phyloP scores from a whole-genome alignment of 371 early-diverging fungal genomes.

The Lichtheimia ornata region DNA sequence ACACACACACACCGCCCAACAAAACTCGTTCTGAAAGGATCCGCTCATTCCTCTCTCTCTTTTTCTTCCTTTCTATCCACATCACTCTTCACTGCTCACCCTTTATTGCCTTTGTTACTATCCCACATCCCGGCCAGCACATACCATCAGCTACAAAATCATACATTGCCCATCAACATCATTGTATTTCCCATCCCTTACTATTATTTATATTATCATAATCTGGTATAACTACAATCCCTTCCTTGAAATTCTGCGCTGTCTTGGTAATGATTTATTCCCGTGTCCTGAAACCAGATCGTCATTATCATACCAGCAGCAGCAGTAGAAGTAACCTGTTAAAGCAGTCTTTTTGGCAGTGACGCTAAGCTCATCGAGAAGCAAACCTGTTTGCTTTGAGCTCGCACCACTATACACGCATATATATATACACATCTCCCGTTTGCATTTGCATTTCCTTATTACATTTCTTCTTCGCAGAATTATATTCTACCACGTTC shows the following conservation, averaged over 20 bases:
- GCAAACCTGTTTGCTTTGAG: constrained; percentile 6
- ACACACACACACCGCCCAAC: constrained; percentile 3
- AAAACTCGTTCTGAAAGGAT: neutral
- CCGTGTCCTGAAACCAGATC: constrained; percentile 4
- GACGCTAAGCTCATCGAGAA: constrained; percentile 12
- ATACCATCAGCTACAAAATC: neutral
- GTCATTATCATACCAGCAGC: constrained; percentile 13
- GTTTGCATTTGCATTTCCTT: constrained; percentile 1
- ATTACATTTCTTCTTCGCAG: neutral
- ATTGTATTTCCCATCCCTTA: neutral
- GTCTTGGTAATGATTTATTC: constrained; percentile 13
- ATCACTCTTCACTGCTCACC: neutral
- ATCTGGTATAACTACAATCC: neutral
- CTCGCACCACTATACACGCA: neutral
- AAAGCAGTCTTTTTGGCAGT: constrained; percentile 12
- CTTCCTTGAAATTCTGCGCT: constrained; percentile 3
- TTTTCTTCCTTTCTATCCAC: constrained; percentile 6
- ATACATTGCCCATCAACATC: neutral
- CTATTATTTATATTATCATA: neutral
- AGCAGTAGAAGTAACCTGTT: constrained; percentile 13
- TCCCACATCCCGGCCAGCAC: neutral
- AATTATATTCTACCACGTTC: constrained; percentile 2
- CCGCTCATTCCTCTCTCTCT: constrained; percentile 7
- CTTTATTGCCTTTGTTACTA: neutral
- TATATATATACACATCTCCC: neutral